These are phyloP conservation scores for Pythium apleroticum DNA, from an alignment of 352 stramenopile genomes.

Conservation along the genomic window DNA sequence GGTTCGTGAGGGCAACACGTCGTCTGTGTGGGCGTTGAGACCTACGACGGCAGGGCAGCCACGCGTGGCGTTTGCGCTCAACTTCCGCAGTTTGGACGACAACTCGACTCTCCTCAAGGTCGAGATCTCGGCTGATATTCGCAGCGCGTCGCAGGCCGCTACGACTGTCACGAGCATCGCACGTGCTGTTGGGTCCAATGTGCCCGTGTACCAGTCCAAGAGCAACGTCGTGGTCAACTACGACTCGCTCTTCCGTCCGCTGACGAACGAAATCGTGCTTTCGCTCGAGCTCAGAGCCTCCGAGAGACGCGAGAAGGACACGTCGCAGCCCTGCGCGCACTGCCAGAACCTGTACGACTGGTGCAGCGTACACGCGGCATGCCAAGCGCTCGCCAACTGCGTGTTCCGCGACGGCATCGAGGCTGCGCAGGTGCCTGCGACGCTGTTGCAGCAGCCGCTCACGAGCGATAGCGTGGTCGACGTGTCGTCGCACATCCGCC, in stretches of 20 bases:
- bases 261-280: constrained; percentile 38
- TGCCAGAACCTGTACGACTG: constrained; percentile 54
- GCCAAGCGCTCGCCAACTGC: constrained; percentile 36
- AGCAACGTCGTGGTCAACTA: constrained; percentile 55
- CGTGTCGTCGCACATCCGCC: constrained; percentile 35
- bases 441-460: constrained; percentile 21
- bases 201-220: constrained; percentile 30
- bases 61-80: constrained; percentile 45
- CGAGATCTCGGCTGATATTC: constrained; percentile 46
- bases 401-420: constrained; percentile 39
- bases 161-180: constrained; percentile 62
- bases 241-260: constrained; percentile 33
- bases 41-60: constrained; percentile 20
- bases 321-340: constrained; percentile 45
- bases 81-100: constrained; percentile 44
- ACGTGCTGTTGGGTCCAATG: constrained; percentile 8
- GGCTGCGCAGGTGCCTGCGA: constrained; percentile 19
- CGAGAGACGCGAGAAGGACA: constrained; percentile 40
- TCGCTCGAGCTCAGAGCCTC: constrained; percentile 40
- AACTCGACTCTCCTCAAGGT: constrained; percentile 52
- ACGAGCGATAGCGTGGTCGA: constrained; percentile 25
- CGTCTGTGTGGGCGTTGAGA: constrained; percentile 41
- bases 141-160: constrained; percentile 36
- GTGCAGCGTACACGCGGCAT: constrained; percentile 40
- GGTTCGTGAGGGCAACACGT: constrained; percentile 28